Evolutionary conservation across 23 red algal genomes (phyloP).

Genomic region (Gracilaria domingensis): DNA sequence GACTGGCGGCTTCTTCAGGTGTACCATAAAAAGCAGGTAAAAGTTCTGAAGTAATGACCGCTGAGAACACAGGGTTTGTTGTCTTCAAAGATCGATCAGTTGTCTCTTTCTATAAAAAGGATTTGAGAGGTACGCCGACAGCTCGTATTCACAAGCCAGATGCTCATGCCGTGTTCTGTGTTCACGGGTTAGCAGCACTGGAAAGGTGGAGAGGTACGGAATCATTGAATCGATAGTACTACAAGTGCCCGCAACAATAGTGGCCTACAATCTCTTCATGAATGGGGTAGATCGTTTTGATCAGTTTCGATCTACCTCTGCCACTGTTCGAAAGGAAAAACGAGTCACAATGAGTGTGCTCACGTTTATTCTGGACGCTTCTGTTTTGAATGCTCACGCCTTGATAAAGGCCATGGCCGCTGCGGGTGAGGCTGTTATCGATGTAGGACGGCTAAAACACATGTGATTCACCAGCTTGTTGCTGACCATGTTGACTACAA

Average conservation of each 20-base stretch:
- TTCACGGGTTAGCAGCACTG: not conserved
- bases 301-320: no score
- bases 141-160: no score
- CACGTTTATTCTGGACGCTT: not conserved
- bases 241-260: not conserved
- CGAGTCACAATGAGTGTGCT: not conserved
- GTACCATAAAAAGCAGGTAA: no score
- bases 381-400: not conserved
- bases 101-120: no score
- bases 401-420: no score
- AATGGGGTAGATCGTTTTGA: no score
- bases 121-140: no score
- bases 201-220: not conserved
- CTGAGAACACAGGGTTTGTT: not conserved
- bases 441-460: no score
- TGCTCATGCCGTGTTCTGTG: not conserved
- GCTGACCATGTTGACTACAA: no score
- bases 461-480: no score
- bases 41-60: not conserved
- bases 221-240: not conserved
- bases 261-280: not conserved
- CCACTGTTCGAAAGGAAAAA: not conserved
- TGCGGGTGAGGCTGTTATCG: no score
- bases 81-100: not conserved
- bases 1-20: not conserved